A percentile compares a stretch with the other conserved stretches of the same genome.
Conservation (phyloP, 352 stramenopile genomes). For the Pythium rishiriense region DNA sequence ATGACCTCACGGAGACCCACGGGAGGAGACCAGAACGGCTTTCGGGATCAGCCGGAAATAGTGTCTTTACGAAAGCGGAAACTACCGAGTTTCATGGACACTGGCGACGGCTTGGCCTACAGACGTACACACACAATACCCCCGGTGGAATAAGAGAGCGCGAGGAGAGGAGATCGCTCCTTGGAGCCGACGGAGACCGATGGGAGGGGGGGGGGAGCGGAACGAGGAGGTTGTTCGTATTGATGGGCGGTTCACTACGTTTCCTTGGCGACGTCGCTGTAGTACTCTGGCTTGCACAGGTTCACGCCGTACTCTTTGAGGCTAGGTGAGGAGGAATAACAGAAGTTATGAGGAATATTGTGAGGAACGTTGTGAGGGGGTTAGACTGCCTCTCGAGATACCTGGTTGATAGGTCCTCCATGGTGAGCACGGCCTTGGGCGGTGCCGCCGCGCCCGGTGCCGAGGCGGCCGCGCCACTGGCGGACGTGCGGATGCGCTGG, state of each 20-base stretch:
- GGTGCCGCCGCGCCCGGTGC: conserved; percentile 24
- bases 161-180: too few relatives aligned
- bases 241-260: not conserved
- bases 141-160: too few relatives aligned
- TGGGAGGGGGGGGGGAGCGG: not conserved
- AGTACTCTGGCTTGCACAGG: conserved; percentile 80
- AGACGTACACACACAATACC: too few relatives aligned
- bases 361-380: not conserved
- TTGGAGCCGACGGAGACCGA: too few relatives aligned
- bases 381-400: conserved; percentile 3
- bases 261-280: conserved; percentile 47
- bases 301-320: conserved; percentile 83
- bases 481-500: conserved; percentile 62
- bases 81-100: too few relatives aligned
- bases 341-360: not conserved
- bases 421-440: conserved; percentile 49
- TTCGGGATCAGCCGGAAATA: too few relatives aligned
- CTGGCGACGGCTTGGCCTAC: too few relatives aligned
- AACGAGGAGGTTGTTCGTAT: not conserved
- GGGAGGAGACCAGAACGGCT: too few relatives aligned
- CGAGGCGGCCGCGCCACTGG: conserved; percentile 7
- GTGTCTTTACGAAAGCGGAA: too few relatives aligned
- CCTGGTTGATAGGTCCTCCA: conserved; percentile 73
- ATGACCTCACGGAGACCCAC: too few relatives aligned
- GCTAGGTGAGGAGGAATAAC: conserved; percentile 27